Percentiles rank a stretch among this genome's conserved stretches.
Evolutionary conservation across 176 grass and related monocot species (phyloP).

Genomic region (Calamus simplicifolius): DNA sequence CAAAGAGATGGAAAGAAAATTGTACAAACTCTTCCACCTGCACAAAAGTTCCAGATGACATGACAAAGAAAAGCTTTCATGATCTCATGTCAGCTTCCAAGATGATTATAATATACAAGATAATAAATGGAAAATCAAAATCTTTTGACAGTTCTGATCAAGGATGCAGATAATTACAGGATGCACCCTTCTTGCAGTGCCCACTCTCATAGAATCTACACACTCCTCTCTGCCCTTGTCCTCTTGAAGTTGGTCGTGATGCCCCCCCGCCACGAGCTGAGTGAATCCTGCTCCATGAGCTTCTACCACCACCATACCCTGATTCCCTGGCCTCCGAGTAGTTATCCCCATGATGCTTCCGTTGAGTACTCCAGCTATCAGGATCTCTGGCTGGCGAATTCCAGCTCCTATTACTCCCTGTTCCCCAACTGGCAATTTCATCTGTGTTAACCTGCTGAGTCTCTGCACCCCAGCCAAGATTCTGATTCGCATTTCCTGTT

Average conservation of each 20-base stretch:
- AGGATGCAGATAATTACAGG: conserved; percentile 68
- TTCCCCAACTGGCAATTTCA: conserved; percentile 39
- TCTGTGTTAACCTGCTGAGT: conserved; percentile 29
- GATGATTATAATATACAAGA: conserved; percentile 54
- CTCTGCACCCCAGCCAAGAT: conserved; percentile 2
- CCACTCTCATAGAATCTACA: conserved; percentile 90
- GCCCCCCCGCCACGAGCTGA: conserved; percentile 35
- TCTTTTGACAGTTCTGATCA: conserved; percentile 20
- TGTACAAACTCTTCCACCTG: neutral
- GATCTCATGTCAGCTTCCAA: conserved; percentile 22
- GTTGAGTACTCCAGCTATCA: conserved; percentile 30
- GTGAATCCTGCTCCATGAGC: conserved; percentile 32
- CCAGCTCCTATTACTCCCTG: conserved; percentile 41
- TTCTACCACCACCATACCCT: conserved; percentile 24
- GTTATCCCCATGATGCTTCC: conserved; percentile 30
- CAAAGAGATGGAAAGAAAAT: too few species aligned
- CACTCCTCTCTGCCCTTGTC: conserved; percentile 38
- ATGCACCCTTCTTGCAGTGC: conserved; percentile 61
- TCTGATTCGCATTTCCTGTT: neutral
- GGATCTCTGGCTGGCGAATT: conserved; percentile 34
- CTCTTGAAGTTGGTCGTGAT: conserved; percentile 38
- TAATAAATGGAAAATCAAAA: conserved; percentile 21
- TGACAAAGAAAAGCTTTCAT: neutral
- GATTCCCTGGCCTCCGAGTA: conserved; percentile 18
- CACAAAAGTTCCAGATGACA: neutral